Evolutionary conservation across 2,329 filamentous ascomycete species (phyloP).

Genomic region (Cladorrhinum sp.): DNA sequence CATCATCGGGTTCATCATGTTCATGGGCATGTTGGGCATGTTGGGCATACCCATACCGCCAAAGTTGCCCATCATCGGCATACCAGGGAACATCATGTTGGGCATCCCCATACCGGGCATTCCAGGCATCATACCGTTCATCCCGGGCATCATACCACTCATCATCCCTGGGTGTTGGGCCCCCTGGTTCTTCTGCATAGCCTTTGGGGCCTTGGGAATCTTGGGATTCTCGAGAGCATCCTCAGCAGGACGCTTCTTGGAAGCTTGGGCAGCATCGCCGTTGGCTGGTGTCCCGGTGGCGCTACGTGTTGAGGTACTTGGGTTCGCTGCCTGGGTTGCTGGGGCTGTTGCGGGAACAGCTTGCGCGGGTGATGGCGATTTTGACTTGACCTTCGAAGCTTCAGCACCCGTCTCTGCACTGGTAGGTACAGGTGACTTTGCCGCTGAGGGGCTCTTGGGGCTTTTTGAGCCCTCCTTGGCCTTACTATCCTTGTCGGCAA

Average conservation of each 20-base stretch:
- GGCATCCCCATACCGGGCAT: constrained; percentile 28
- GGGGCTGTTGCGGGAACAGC: constrained; percentile 28
- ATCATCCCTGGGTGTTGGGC: constrained; percentile 36
- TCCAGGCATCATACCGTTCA: constrained; percentile 40
- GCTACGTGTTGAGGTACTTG: constrained; percentile 27
- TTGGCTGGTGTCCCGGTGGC: constrained; percentile 28
- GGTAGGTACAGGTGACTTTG: constrained; percentile 33
- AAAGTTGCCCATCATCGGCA: constrained; percentile 46
- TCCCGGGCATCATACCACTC: constrained; percentile 43
- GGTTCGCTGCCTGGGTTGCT: constrained; percentile 31
- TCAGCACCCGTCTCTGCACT: constrained; percentile 36
- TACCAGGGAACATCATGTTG: constrained; percentile 33
- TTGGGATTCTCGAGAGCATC: constrained; percentile 63
- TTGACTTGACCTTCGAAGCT: constrained; percentile 36
- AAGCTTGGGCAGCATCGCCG: constrained; percentile 30
- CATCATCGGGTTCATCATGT: constrained; percentile 39
- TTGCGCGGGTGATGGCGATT: constrained; percentile 29
- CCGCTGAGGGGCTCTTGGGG: constrained; percentile 39
- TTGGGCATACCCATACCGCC: constrained; percentile 40
- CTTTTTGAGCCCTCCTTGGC: constrained; percentile 48
- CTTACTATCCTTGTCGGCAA: constrained; percentile 46
- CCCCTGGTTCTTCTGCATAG: constrained; percentile 54
- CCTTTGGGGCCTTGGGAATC: constrained; percentile 63
- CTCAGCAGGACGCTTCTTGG: constrained; percentile 82
- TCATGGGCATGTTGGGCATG: constrained; percentile 31